Conservation (phyloP, 371 early-diverging fungal genomes). For the Mucor irregularis region DNA sequence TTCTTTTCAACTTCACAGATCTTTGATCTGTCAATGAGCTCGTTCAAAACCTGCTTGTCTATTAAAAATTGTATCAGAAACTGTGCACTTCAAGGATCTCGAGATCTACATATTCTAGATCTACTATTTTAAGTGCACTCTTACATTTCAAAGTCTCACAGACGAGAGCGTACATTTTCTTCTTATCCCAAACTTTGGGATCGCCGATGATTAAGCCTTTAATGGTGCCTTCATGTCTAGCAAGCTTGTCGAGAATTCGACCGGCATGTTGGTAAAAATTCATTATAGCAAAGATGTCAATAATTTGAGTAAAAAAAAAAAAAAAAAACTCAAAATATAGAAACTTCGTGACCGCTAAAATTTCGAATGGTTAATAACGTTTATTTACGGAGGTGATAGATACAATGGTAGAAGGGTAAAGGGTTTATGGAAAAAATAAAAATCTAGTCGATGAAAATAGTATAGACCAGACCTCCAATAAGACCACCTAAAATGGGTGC, state of each 20-base stretch:
- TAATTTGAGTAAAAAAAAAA: neutral
- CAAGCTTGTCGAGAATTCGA: constrained; percentile 70
- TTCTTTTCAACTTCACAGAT: constrained; percentile 55
- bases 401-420: too few relatives aligned
- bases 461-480: constrained; percentile 68
- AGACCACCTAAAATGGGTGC: constrained; percentile 77
- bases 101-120: neutral
- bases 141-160: constrained; percentile 92
- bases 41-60: constrained; percentile 57
- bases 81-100: neutral
- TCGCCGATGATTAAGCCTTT: constrained; percentile 78
- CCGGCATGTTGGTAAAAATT: constrained; percentile 81
- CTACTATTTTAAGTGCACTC: too few relatives aligned
- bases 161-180: constrained; percentile 85
- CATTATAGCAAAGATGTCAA: constrained; percentile 37
- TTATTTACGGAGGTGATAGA: too few relatives aligned
- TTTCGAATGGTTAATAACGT: too few relatives aligned
- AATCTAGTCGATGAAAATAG: constrained; percentile 62
- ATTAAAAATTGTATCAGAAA: neutral
- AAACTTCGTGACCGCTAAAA: too few relatives aligned
- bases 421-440: too few relatives aligned
- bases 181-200: constrained; percentile 76
- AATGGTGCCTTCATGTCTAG: constrained; percentile 77
- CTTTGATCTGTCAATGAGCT: constrained; percentile 56
- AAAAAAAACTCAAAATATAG: too few relatives aligned